Percentiles rank a stretch among this genome's conserved stretches.
These are phyloP conservation scores for Arthrobotrys entomopaga DNA, from an alignment of 2,329 filamentous ascomycete genomes.

Conservation along the genomic window DNA sequence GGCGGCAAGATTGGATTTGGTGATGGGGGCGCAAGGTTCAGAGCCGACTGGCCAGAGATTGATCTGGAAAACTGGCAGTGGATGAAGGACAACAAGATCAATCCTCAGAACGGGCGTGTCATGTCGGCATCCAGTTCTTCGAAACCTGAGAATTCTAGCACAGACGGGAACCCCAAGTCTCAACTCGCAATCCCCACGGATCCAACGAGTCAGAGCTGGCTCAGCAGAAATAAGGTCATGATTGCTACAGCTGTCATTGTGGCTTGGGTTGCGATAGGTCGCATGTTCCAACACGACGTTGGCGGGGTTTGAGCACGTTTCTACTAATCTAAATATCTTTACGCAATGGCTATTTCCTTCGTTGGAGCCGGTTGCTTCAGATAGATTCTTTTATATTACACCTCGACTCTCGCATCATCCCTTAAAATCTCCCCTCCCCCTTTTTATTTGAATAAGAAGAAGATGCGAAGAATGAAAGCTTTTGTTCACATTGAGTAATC, in stretches of 20 bases:
- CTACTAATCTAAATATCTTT: not conserved
- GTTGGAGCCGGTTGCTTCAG: conserved; percentile 6
- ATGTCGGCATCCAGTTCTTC: conserved; percentile 15
- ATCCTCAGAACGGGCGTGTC: conserved; percentile 73
- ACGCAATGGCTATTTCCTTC: conserved; percentile 9
- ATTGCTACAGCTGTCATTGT: conserved; percentile 41
- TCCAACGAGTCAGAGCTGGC: conserved; percentile 45
- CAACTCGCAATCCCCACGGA: conserved; percentile 19
- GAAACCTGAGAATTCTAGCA: conserved; percentile 20
- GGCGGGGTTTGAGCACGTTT: conserved; percentile 8
- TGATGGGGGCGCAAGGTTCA: conserved; percentile 91
- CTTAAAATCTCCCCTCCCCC: conserved; percentile 5
- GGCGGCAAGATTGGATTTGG: conserved; percentile 72
- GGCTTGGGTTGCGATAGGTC: conserved; percentile 45
- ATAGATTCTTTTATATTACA: conserved; percentile 10
- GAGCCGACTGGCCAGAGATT: conserved; percentile 86
- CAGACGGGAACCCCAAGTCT: conserved; percentile 11
- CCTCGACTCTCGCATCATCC: conserved; percentile 18
- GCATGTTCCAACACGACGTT: conserved; percentile 47
- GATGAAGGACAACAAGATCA: conserved; percentile 85
- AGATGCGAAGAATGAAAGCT: not conserved
- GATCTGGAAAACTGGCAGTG: conserved; percentile 90
- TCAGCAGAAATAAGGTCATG: conserved; percentile 49
- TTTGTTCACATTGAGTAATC: too few relatives aligned
- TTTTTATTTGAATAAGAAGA: conserved; percentile 9